Evolutionary conservation across 2,329 filamentous ascomycete species (phyloP), one percentile per base, ranked within the genome.

Genomic region (Colletotrichum simmondsii): DNA sequence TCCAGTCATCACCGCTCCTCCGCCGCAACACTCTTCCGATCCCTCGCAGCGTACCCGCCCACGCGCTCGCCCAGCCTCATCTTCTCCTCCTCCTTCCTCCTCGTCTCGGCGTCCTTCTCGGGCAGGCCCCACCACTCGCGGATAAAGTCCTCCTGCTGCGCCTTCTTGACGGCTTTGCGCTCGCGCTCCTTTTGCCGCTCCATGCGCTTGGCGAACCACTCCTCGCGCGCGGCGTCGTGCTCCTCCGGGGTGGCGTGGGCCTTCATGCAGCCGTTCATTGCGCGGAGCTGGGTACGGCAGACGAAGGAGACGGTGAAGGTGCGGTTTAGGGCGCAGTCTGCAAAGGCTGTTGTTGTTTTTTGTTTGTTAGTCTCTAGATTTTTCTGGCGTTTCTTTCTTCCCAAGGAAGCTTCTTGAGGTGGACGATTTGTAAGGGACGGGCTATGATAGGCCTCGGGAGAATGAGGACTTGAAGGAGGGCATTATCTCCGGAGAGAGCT

Each of bases 241-340:
- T 97, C 94, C 67, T 89, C 91, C 75, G 92, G 93, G 75, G 94
- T 97, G 68, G 96, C 95, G 85, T 97, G 93, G 68, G 88, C 83
- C 77, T 95, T 88, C 95, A 99, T 98, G 86, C 97, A 99, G 74
- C 87, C 88, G 85, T 99, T 99, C 97, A 99, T 99, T 46, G 89
- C 87, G 75, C 92, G 91, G 78, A 95, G 93, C 79, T 95, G 89
- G 61, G 88, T 84, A 66, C 95, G 92, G 86, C 97, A 99, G 65
- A 92, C 90, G 87, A 97, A 98, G 14, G 95, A 93, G 71, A 97
- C 93, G 69, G 92, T 95, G 78, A 98, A 90, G 6, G 95, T 98
- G 76, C 94, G 93, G 80, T 93, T 92, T 62, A 92, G 88, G 65
- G 95, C 95, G 87, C 97, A 99, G 76, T 93, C 92, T 71, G 97